Percentiles rank a stretch among this genome's conserved stretches.
Evolutionary conservation across 495 filamentous ascomycete genomes (phyloP).

Genomic region (Penicillium tannophilum): DNA sequence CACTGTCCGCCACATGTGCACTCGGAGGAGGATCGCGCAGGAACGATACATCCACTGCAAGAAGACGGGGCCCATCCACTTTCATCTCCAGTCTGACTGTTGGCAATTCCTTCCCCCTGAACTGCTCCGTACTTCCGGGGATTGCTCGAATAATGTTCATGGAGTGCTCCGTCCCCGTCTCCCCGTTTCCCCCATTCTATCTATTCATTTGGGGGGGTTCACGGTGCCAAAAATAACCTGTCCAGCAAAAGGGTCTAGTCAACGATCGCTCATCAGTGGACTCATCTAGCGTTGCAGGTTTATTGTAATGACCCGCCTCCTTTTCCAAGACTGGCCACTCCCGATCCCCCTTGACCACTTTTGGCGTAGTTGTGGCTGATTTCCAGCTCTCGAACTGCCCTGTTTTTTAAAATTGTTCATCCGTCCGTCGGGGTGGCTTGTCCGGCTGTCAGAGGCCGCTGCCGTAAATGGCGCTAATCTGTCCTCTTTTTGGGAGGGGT

Average conservation of each 20-base stretch:
- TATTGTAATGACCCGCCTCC: constrained; percentile 19
- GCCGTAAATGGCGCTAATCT: neutral
- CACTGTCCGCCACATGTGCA: neutral
- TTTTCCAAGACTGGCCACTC: constrained; percentile 14
- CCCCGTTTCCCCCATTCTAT: neutral
- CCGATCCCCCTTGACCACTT: constrained; percentile 17
- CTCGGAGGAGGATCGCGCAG: constrained; percentile 18
- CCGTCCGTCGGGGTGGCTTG: neutral
- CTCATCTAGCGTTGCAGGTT: constrained; percentile 31
- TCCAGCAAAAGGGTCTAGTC: constrained; percentile 22
- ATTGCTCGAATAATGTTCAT: neutral
- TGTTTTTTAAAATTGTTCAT: neutral
- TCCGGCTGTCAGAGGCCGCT: constrained; percentile 3
- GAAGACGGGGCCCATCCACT: constrained; percentile 12
- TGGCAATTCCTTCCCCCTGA: neutral
- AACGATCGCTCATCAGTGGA: constrained; percentile 21
- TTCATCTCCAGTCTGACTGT: constrained; percentile 5
- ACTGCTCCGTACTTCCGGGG: constrained; percentile 4
- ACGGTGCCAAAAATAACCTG: constrained; percentile 28
- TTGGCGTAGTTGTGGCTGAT: constrained; percentile 25
- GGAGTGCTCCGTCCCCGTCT: neutral
- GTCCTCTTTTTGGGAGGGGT: neutral
- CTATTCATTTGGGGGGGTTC: neutral
- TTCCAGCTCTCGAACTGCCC: neutral
- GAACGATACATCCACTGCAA: constrained; percentile 31